Evolutionary conservation across 176 grass and related monocot species (phyloP), one percentile per base, ranked within the genome.

Genomic region (Elymus sibiricus): DNA sequence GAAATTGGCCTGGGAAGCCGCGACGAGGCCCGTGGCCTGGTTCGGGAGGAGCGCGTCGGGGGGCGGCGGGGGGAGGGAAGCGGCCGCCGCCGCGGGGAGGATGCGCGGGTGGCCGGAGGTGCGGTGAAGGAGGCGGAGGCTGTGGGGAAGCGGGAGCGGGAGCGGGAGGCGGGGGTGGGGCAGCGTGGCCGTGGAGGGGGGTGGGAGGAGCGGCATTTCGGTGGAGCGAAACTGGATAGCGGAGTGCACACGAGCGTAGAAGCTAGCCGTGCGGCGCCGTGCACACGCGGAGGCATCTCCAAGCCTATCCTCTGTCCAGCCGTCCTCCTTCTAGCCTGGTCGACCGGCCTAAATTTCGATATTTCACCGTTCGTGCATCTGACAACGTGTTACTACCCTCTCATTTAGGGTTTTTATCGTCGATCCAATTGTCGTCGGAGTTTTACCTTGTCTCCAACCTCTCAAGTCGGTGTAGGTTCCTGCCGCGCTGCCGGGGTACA

Each of bases 1-100:
- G 92, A 92, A 98, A 79, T 98, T 98, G 37, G 93, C 93, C 90
- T 98, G 96, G 26, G 96, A 86, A 9, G 93, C 87, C 0, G 96
- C 92, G 5, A 95, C 96, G 39, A 95, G 89, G 60, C 93, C 92
- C 74, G 93, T 87, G 78, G 93, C 92, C 88, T 98, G 91, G 22
- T 43, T 86, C 9, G 88, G 92, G 62, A 92, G 96, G 37, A 98
- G 93, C 44, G 64, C 70, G 5, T 81, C 70, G 28, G 79, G 79
- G 44, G 67, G 19, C 3, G 70, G 83, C 1, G 83, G 86, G n/a
- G 79, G 78, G 13, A 79, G 77, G 3, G 86, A 38, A 1, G 61
- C 79, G 38, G 63, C 84, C 19, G 67, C 84, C 24, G 26, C 84
- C 19, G 61, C 38, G 12, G 59, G 89, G 49, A 92, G 83, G 55